These are phyloP conservation scores for Clonostachys rhizophaga DNA, from an alignment of 2,329 filamentous ascomycete genomes.

Conservation along the genomic window DNA sequence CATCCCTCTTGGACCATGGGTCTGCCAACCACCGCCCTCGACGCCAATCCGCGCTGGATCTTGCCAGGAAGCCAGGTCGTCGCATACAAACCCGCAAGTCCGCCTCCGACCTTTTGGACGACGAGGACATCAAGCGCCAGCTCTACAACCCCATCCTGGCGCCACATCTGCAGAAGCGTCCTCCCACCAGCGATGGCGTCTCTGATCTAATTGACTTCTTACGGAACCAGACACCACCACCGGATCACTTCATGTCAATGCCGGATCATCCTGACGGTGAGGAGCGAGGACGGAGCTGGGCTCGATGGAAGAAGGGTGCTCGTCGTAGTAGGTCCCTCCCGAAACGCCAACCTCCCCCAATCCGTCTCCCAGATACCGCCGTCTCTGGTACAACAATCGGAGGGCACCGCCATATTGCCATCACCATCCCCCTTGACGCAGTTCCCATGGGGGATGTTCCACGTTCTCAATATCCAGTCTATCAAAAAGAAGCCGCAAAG, in stretches of 20 bases:
- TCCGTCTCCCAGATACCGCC: constrained; percentile 48
- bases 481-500: constrained; percentile 1
- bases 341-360: constrained; percentile 16
- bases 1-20: too few species aligned
- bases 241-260: constrained; percentile 44
- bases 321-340: constrained; percentile 26
- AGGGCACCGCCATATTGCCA: constrained; percentile 54
- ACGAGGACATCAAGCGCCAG: constrained; percentile 4
- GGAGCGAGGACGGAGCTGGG: constrained; percentile 29
- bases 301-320: constrained; percentile 32
- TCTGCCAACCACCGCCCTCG: too few species aligned
- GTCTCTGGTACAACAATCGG: constrained; percentile 47
- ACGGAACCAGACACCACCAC: constrained; percentile 40
- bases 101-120: constrained; percentile 2
- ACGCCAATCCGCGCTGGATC: too few species aligned
- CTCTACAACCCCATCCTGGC: background rate
- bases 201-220: constrained; percentile 42
- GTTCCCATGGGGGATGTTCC: constrained; percentile 30
- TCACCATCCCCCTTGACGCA: constrained; percentile 52
- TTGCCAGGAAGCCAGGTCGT: too few species aligned
- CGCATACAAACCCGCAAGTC: background rate
- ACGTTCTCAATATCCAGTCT: constrained; percentile 25
- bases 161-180: constrained; percentile 2
- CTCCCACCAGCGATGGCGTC: constrained; percentile 16
- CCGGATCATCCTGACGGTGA: constrained; percentile 20